Evolutionary conservation across 2,329 filamentous ascomycete species (phyloP), one percentile per base, ranked within the genome.

Genomic region (Aschersonia sp.): DNA sequence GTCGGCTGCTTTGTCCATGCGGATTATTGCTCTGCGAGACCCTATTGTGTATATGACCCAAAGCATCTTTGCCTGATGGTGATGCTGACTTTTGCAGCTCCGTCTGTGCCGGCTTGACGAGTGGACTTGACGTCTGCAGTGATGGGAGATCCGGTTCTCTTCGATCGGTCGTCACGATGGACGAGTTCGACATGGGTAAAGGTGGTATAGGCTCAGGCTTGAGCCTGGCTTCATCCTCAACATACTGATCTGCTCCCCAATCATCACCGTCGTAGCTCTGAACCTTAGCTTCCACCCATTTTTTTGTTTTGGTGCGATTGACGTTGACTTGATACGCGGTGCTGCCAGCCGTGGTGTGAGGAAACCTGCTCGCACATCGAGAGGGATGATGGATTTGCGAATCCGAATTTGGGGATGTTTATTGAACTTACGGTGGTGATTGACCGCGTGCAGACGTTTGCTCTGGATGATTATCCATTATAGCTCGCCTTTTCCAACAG

Each of bases 181-280:
- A 5, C 32, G 14, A 7, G 10, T 41, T 14, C 12, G 49, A 32
- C 12, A 49, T 40, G 40, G 44, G 41, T 32, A 44, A 14, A 32
- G 44, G 29, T 5, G 45, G 43, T 22, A 46, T 56, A 32, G 69
- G 66, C 45, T 68, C 64, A 30, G 65, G 63, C 41, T 70, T 65
- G 32, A 69, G 65, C 45, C 68, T 64, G 30, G 65, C 63, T 41
- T 70, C 65, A 41, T 77, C 74, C 47, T 81, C 76, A n/a, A 79
- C 75, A 49, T 78, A 75, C 7, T 81, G 77, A 37, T 83, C 79
- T 48, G 73, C 83, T 37, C 87, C 90, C 89, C 90, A 95, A 59
- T 95, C 90, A 57, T 94, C 88, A 52, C 89, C 90, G 58, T 90
- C 89, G 59, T 97, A 97, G 59, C 79, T 85, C 56, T 84, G 81